A percentile compares a stretch with the other conserved stretches of the same genome.
Conservation (phyloP, 2,329 filamentous ascomycete species). For the Eutypella sp. region DNA sequence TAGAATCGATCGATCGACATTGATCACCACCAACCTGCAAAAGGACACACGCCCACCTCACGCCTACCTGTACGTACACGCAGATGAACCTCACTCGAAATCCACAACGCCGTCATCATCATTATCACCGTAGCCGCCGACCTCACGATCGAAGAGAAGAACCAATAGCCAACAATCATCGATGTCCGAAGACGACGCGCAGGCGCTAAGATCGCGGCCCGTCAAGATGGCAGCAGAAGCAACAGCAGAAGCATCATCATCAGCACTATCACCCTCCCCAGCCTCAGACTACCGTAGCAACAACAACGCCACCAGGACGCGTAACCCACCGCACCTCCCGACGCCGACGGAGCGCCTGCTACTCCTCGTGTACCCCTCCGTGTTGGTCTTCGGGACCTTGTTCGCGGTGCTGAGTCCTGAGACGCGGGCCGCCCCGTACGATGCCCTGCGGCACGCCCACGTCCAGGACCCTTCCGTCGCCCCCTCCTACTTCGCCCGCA, state of each 20-base stretch:
- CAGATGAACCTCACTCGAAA: too few species aligned
- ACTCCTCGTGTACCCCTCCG: slow-evolving; percentile 67
- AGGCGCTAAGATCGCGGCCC: slow-evolving; percentile 18
- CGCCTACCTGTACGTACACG: too few species aligned
- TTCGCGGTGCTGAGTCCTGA: slow-evolving; percentile 75
- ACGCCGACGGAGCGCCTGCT: slow-evolving; percentile 62
- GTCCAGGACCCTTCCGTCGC: slow-evolving; percentile 47
- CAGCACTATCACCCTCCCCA: slow-evolving; percentile 7
- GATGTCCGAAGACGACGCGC: slow-evolving; percentile 18
- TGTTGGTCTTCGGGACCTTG: slow-evolving; percentile 75
- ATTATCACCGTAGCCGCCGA: background rate
- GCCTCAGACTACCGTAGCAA: background rate
- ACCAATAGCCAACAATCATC: too few species aligned
- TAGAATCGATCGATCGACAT: too few species aligned
- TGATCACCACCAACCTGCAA: too few species aligned
- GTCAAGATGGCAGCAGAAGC: slow-evolving; percentile 16
- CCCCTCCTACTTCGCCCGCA: slow-evolving; percentile 88
- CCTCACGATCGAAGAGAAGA: too few species aligned
- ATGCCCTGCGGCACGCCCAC: slow-evolving; percentile 58
- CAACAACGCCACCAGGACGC: slow-evolving; percentile 21
- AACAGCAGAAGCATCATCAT: slow-evolving; percentile 6
- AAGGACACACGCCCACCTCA: too few species aligned
- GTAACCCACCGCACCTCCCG: slow-evolving; percentile 59
- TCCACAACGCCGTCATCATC: too few species aligned
- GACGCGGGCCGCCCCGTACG: slow-evolving; percentile 60